Conservation (phyloP, 805 yeast species). For the Myxozyma geophila region DNA sequence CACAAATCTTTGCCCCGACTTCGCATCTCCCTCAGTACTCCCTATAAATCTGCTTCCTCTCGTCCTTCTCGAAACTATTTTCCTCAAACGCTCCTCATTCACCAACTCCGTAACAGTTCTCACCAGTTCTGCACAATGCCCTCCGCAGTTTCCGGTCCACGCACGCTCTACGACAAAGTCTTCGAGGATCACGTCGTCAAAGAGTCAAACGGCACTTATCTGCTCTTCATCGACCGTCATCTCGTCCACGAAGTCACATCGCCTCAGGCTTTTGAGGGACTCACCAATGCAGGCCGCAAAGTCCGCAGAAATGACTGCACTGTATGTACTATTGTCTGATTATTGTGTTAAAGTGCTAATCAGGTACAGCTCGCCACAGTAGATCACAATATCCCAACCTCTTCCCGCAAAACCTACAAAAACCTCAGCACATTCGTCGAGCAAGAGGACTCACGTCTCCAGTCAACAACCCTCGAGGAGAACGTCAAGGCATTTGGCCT, state of each 20-base stretch:
- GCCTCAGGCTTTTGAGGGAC: slow-evolving; percentile 98
- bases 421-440: slow-evolving; percentile 78
- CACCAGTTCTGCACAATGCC: slow-evolving; percentile 38
- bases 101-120: not conserved
- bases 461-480: slow-evolving; percentile 88
- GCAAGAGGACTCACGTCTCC: slow-evolving; percentile 89
- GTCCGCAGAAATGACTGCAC: slow-evolving; percentile 71
- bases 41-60: not conserved
- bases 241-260: slow-evolving; percentile 98
- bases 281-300: slow-evolving; percentile 79
- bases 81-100: not conserved
- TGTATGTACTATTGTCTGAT: slow-evolving; percentile 13
- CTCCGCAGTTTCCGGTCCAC: slow-evolving; percentile 51
- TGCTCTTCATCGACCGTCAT: slow-evolving; percentile 94
- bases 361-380: slow-evolving; percentile 39
- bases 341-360: not conserved
- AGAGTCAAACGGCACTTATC: slow-evolving; percentile 79
- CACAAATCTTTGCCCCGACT: slow-evolving; percentile 11
- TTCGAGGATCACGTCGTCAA: slow-evolving; percentile 93
- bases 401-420: slow-evolving; percentile 77
- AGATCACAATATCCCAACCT: slow-evolving; percentile 86
- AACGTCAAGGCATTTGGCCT: slow-evolving; percentile 89
- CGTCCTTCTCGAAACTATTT: not conserved
- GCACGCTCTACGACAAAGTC: slow-evolving; percentile 93
- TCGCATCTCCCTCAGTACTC: not conserved